A percentile compares a stretch with the other conserved stretches of the same genome.
These are phyloP conservation scores for Penicillium sp. DNA, from an alignment of 2,329 filamentous ascomycete species.

Conservation along the genomic window DNA sequence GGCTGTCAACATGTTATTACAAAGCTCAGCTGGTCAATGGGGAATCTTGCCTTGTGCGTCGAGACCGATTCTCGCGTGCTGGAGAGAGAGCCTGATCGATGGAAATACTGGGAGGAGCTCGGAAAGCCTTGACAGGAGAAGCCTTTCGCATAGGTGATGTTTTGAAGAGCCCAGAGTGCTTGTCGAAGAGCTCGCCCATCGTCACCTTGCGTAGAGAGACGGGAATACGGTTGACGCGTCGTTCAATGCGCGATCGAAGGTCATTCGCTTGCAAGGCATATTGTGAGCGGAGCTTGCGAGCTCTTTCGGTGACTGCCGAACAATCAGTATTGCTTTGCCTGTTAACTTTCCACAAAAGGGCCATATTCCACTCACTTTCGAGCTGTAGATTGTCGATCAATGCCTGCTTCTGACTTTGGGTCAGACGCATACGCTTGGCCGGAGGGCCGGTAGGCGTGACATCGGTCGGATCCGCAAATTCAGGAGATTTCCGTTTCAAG, in stretches of 20 bases:
- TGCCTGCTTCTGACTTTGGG: constrained; percentile 74
- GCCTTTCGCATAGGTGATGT: constrained; percentile 32
- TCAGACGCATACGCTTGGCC: constrained; percentile 62
- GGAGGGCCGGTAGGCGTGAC: constrained; percentile 54
- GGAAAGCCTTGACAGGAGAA: constrained; percentile 29
- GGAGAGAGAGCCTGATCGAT: constrained; percentile 30
- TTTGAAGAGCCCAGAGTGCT: constrained; percentile 39
- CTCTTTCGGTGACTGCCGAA: constrained; percentile 73
- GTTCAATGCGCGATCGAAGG: constrained; percentile 80
- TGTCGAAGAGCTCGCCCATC: constrained; percentile 74
- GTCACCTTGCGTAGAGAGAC: constrained; percentile 72
- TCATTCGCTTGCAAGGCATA: constrained; percentile 86
- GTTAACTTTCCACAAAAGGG: not conserved
- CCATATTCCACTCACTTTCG: constrained; percentile 64
- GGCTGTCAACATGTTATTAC: constrained; percentile 45
- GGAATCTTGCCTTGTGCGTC: constrained; percentile 32
- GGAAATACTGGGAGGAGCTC: constrained; percentile 30
- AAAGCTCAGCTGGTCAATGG: not conserved
- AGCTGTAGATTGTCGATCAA: constrained; percentile 86
- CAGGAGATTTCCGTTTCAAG: constrained; percentile 42
- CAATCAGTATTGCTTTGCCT: constrained; percentile 8
- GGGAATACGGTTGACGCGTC: constrained; percentile 90
- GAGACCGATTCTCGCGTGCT: constrained; percentile 29
- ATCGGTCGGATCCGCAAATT: constrained; percentile 29
- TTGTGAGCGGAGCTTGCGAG: constrained; percentile 81